A percentile compares a stretch with the other conserved stretches of the same genome.
Evolutionary conservation across 306 rosid genomes (phyloP).

Genomic region (Trifolium subterraneum): DNA sequence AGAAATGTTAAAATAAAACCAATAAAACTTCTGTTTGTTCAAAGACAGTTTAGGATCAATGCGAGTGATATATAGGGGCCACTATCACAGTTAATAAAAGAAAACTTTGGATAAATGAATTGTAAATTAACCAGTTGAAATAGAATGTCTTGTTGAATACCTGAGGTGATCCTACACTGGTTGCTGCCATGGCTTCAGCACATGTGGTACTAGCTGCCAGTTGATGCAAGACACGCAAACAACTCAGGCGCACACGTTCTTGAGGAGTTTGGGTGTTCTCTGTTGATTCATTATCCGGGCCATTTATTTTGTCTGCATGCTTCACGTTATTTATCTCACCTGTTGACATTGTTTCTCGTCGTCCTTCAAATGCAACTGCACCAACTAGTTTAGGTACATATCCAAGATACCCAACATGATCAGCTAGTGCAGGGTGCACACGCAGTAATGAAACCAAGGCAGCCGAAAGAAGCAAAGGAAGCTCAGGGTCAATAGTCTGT

Average conservation of each 20-base stretch:
- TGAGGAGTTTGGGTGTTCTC: conserved; percentile 88
- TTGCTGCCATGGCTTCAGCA: conserved; percentile 99
- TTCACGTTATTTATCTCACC: conserved; percentile 68
- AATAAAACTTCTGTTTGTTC: neutral
- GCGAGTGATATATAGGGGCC: neutral
- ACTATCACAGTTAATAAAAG: conserved; percentile 8
- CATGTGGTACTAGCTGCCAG: conserved; percentile 97
- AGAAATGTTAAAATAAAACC: conserved; percentile 23
- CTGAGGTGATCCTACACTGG: conserved; percentile 98
- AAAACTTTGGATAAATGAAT: conserved; percentile 14
- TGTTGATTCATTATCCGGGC: conserved; percentile 59
- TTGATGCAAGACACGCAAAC: conserved; percentile 97
- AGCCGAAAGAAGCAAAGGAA: conserved; percentile 96
- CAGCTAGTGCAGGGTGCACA: conserved; percentile 97
- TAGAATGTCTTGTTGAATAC: conserved; percentile 46
- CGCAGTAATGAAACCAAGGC: conserved; percentile 94
- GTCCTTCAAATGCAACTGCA: conserved; percentile 95
- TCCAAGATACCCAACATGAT: conserved; percentile 99
- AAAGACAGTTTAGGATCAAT: conserved; percentile 4
- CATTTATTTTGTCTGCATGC: conserved; percentile 54
- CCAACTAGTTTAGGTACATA: conserved; percentile 97
- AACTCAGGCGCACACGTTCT: conserved; percentile 97
- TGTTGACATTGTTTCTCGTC: conserved; percentile 94
- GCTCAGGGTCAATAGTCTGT: conserved; percentile 84
- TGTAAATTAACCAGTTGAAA: conserved; percentile 19